These are phyloP conservation scores for Rhododendron williamsianum DNA, from an alignment of 148 eudicot genomes.

Conservation along the genomic window DNA sequence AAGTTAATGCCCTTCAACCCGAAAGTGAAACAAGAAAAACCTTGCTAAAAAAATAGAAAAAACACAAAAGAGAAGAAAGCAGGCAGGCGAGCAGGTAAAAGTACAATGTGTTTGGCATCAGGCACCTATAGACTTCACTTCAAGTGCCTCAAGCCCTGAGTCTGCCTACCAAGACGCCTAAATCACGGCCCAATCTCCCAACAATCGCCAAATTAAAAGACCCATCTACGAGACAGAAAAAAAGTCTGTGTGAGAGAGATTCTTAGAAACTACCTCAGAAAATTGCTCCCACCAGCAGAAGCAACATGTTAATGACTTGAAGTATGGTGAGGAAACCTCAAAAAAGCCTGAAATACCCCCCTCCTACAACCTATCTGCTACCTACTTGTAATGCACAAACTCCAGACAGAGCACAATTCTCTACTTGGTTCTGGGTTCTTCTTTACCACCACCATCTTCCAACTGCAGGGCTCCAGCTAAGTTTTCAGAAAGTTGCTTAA, in stretches of 20 bases:
- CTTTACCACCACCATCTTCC: slow-evolving; percentile 44
- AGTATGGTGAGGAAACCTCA: background rate
- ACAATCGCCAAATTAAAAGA: background rate
- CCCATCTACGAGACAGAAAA: background rate
- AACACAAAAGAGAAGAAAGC: background rate
- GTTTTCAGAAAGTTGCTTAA: slow-evolving; percentile 59
- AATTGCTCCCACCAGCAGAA: background rate
- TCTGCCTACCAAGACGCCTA: background rate
- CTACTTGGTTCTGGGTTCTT: slow-evolving; percentile 27
- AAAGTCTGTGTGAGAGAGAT: background rate
- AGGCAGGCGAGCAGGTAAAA: background rate
- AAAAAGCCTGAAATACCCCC: background rate
- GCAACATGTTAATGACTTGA: slow-evolving; percentile 1
- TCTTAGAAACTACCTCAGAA: background rate
- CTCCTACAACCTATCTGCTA: background rate
- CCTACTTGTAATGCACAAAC: slow-evolving; percentile 3
- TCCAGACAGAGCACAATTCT: background rate
- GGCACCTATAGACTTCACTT: background rate
- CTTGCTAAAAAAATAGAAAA: background rate
- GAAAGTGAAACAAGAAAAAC: background rate
- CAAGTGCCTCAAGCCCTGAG: background rate
- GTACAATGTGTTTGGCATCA: background rate
- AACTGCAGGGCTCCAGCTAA: slow-evolving; percentile 63
- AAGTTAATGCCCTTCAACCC: background rate
- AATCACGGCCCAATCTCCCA: background rate